Evolutionary conservation across 495 filamentous ascomycete genomes (phyloP).

Genomic region (Xylaria curta): DNA sequence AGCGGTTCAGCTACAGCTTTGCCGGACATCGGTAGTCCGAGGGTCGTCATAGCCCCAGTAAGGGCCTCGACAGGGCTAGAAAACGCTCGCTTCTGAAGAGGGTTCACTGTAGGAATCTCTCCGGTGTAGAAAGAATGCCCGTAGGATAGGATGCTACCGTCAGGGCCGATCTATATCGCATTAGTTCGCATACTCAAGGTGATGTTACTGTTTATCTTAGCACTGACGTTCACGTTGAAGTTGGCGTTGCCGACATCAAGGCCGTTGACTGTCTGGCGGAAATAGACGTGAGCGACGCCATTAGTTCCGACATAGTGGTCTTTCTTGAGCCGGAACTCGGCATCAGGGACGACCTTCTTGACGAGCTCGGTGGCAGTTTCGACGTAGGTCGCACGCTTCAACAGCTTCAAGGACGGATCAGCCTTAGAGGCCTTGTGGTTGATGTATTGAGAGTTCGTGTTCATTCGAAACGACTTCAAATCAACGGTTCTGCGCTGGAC

Average conservation of each 20-base stretch:
- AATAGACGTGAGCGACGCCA: slow-evolving; percentile 51
- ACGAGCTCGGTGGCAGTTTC: slow-evolving; percentile 32
- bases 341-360: slow-evolving; percentile 25
- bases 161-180: slow-evolving; percentile 32
- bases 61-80: slow-evolving; percentile 34
- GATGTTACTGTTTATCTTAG: not conserved
- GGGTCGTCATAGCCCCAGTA: slow-evolving; percentile 26
- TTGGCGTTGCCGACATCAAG: slow-evolving; percentile 56
- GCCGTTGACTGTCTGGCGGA: slow-evolving; percentile 52
- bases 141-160: slow-evolving; percentile 42
- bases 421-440: slow-evolving; percentile 23
- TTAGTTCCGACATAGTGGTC: slow-evolving; percentile 46
- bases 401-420: slow-evolving; percentile 19
- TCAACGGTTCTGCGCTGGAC: slow-evolving; percentile 28
- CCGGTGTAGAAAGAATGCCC: slow-evolving; percentile 39
- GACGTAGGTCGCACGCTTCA: slow-evolving; percentile 28
- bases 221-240: slow-evolving; percentile 55
- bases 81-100: slow-evolving; percentile 30
- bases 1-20: slow-evolving; percentile 31
- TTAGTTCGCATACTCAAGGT: slow-evolving; percentile 4
- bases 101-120: slow-evolving; percentile 22
- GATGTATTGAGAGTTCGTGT: slow-evolving; percentile 22
- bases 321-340: slow-evolving; percentile 43
- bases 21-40: slow-evolving; percentile 32
- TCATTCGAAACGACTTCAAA: slow-evolving; percentile 20